Conservation (phyloP, 2,329 filamentous ascomycete species). For the Rugonectria rugulosa region DNA sequence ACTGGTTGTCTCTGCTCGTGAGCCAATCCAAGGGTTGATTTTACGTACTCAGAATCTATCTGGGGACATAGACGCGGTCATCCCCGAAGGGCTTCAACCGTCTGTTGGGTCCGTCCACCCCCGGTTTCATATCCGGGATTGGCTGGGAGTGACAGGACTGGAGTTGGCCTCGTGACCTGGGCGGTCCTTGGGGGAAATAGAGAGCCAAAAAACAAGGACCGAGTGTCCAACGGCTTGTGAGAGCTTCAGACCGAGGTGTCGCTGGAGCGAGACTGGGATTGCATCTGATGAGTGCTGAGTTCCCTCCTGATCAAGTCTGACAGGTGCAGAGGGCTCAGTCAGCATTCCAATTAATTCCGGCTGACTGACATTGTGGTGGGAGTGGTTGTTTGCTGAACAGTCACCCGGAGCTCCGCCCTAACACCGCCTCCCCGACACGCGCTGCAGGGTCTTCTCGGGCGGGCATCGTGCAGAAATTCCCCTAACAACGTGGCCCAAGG, state of each 20-base stretch:
- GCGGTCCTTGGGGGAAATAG: conserved; percentile 8
- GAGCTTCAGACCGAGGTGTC: no score
- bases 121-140: conserved; percentile 33
- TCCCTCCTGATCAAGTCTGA: background rate
- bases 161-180: conserved; percentile 12
- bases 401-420: background rate
- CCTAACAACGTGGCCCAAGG: conserved; percentile 13
- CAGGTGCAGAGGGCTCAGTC: background rate
- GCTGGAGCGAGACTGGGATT: no score
- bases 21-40: conserved; percentile 38
- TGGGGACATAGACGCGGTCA: conserved; percentile 31
- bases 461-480: background rate
- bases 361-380: conserved; percentile 11
- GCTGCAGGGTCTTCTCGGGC: conserved; percentile 16
- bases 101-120: conserved; percentile 22
- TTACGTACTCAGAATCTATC: conserved; percentile 38
- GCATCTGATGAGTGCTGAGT: no score
- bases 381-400: background rate
- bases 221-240: no score
- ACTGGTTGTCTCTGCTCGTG: conserved; percentile 29
- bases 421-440: conserved; percentile 24
- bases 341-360: conserved; percentile 5
- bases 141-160: conserved; percentile 28
- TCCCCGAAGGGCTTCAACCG: conserved; percentile 31
- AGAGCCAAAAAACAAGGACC: conserved; percentile 3